Evolutionary conservation across 2,329 filamentous ascomycete species (phyloP), one percentile per base, ranked within the genome.

Genomic region (Epichloe sp.): DNA sequence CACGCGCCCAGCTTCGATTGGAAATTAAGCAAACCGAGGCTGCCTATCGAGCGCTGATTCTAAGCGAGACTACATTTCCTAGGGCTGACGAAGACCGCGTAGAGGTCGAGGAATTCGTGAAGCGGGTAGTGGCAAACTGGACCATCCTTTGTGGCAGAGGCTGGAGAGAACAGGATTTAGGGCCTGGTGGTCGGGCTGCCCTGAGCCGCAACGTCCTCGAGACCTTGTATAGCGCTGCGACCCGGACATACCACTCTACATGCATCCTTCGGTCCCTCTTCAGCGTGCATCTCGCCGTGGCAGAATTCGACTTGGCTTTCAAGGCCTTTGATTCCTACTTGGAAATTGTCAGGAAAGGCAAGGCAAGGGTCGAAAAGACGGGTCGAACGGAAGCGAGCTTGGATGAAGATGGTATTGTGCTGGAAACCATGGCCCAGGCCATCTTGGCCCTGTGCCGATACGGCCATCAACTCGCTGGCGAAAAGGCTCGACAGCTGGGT

Each of bases 201-300:
- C 71, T 91, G 17, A 86, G 86, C 55, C 81, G 85, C 50, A 82
- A 82, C 48, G 82, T 94, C 35, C 77, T 98, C 41, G 90, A 93
- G 65, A 86, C 89, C 31, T 75, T 98, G 6, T 98, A 97, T 66
- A 85, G 85, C 40, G 88, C 90, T 21, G 88, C 91, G 7, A 88
- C 86, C 10, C 95, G 93, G 66, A 95, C 90, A 0, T 98, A 93
- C 62, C 93, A 98, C 67, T 98, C 93, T 1, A 95, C 91, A 1
- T 74, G 88, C 10, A 86, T 97, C 55, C 71, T 98, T 34, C 79
- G 91, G 52, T 80, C 90, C 60, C 75, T 98, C 0, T 97, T 97
- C 63, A 84, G 82, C 11, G 85, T 95, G 2, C 93, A 98, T 65
- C 75, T 91, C 17, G 80, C 88, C 2, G 74, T 96, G 17, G 88